Evolutionary conservation across 257 asterid genomes (phyloP).

Genomic region (Fraxinus americana): DNA sequence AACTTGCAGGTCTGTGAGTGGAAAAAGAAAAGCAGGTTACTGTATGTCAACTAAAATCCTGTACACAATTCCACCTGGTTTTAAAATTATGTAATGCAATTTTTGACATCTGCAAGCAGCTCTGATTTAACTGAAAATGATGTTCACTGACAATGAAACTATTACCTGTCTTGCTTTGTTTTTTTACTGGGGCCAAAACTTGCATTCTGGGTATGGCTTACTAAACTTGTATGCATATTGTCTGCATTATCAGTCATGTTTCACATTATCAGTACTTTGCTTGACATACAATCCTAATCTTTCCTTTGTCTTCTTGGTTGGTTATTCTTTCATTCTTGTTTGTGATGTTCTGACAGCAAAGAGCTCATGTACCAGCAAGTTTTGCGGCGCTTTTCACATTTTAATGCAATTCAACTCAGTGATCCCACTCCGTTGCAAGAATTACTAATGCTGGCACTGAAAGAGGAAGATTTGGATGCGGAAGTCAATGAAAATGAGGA

Average conservation of each 20-base stretch:
- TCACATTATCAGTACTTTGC: constrained; percentile 15
- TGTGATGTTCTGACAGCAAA: constrained; percentile 57
- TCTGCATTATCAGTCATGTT: neutral
- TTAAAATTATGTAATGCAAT: neutral
- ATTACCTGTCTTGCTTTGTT: neutral
- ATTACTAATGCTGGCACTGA: constrained; percentile 76
- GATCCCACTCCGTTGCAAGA: constrained; percentile 83
- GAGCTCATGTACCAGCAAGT: constrained; percentile 99
- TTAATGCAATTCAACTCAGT: constrained; percentile 91
- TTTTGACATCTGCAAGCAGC: neutral
- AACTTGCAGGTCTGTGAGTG: neutral
- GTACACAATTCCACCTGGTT: neutral
- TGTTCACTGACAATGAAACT: neutral
- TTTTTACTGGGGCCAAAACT: neutral
- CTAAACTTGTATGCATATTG: constrained; percentile 6
- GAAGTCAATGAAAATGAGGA: constrained; percentile 64
- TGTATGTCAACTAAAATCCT: neutral
- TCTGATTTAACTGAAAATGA: neutral
- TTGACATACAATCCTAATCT: constrained; percentile 8
- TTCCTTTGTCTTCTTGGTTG: neutral
- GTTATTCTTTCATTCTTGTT: neutral
- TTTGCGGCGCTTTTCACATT: constrained; percentile 86
- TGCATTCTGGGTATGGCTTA: constrained; percentile 10
- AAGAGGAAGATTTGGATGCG: constrained; percentile 70
- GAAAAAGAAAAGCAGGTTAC: neutral